These are phyloP conservation scores for Xylaria intraflava DNA, from an alignment of 495 filamentous ascomycete species.

Conservation along the genomic window DNA sequence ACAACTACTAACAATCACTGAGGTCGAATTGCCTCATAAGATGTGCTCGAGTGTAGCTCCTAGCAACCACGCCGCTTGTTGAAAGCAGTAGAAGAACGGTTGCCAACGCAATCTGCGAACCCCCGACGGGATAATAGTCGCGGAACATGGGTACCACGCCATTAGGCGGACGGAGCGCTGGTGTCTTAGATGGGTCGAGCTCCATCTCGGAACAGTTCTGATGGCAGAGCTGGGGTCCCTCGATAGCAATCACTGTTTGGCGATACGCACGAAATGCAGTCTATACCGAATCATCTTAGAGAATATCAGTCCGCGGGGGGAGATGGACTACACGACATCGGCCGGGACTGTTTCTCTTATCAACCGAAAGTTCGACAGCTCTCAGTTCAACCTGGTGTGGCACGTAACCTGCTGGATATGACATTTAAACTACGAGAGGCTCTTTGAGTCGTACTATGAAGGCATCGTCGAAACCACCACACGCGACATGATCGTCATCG, in stretches of 20 bases:
- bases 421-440: no score
- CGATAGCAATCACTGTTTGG: not conserved
- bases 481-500: no score
- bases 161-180: not conserved
- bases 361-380: not conserved
- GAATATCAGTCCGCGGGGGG: not conserved
- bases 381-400: not conserved
- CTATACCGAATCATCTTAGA: not conserved
- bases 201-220: not conserved
- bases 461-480: no score
- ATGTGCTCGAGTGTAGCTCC: conserved; percentile 1
- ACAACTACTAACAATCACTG: conserved; percentile 2
- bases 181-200: not conserved
- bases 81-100: not conserved
- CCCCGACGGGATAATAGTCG: conserved; percentile 2
- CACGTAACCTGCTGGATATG: no score
- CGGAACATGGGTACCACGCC: conserved; percentile 1
- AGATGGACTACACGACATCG: not conserved
- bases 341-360: not conserved
- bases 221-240: not conserved
- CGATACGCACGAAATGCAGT: not conserved
- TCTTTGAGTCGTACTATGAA: no score
- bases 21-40: conserved; percentile 4
- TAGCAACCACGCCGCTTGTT: not conserved
- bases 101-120: conserved; percentile 1